Evolutionary conservation across 2,329 filamentous ascomycete genomes (phyloP).

Genomic region (Cucurbitaria berberidis): DNA sequence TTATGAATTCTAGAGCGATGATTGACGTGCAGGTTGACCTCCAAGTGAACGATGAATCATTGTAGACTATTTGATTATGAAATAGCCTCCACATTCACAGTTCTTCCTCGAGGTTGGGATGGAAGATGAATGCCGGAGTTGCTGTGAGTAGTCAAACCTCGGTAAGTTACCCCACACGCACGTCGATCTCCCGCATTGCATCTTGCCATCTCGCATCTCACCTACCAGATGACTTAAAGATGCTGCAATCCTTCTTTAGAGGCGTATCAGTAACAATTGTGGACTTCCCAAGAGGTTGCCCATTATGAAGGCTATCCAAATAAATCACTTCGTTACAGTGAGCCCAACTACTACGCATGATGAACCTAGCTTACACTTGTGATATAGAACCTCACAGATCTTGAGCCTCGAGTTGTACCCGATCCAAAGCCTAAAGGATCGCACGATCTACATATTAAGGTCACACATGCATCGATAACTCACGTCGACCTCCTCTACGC

Average conservation of each 20-base stretch:
- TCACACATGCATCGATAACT: slow-evolving; percentile 64
- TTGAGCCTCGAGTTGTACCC: slow-evolving; percentile 29
- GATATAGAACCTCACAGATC: slow-evolving; percentile 38
- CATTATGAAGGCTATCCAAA: slow-evolving; percentile 30
- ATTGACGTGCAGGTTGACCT: neutral
- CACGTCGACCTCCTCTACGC: slow-evolving; percentile 68
- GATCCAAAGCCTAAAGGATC: slow-evolving; percentile 41
- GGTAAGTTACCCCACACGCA: slow-evolving; percentile 4
- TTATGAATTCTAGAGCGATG: neutral
- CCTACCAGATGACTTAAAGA: neutral
- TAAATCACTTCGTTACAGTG: slow-evolving; percentile 21
- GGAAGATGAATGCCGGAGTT: neutral
- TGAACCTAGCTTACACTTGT: neutral
- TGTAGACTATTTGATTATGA: neutral
- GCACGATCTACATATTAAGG: slow-evolving; percentile 53
- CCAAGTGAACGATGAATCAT: neutral
- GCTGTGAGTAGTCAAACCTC: slow-evolving; percentile 3
- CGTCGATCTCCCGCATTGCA: slow-evolving; percentile 8
- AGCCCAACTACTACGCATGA: neutral
- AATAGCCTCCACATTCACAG: neutral
- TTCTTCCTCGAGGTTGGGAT: neutral
- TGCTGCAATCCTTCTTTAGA: neutral
- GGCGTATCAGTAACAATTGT: neutral
- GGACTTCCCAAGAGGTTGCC: neutral
- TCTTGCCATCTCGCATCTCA: neutral